phyloP scores from a whole-genome alignment of 441 rosid genomes.

The Mallotus repandus region DNA sequence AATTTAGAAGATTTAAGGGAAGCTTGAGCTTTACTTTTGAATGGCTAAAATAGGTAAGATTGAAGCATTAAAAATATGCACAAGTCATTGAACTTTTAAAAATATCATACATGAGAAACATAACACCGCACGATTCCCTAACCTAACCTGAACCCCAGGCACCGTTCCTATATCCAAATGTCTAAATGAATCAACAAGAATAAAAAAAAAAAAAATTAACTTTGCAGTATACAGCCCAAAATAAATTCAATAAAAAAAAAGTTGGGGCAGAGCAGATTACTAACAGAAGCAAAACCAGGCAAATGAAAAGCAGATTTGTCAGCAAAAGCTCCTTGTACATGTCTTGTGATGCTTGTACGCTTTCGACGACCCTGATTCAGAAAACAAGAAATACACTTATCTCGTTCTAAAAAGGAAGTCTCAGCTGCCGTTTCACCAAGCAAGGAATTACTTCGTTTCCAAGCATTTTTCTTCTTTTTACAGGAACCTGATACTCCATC shows the following conservation, averaged over 20 bases:
- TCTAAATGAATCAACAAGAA: too few relatives aligned
- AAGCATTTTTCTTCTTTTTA: slow-evolving; percentile 37
- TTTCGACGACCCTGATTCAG: slow-evolving; percentile 34
- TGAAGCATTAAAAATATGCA: not conserved
- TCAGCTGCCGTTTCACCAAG: slow-evolving; percentile 30
- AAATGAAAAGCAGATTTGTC: slow-evolving; percentile 63
- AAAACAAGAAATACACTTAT: slow-evolving; percentile 47
- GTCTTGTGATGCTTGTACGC: slow-evolving; percentile 34
- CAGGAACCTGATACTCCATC: slow-evolving; percentile 29
- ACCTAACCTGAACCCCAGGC: not conserved
- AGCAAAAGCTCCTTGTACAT: slow-evolving; percentile 42
- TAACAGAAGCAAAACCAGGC: slow-evolving; percentile 45
- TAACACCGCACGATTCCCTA: not conserved
- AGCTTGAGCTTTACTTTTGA: not conserved
- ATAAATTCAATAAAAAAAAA: not conserved
- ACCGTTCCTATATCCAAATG: not conserved
- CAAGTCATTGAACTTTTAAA: not conserved
- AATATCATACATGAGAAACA: not conserved
- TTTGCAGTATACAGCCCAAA: not conserved
- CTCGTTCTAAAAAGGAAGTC: slow-evolving; percentile 34
- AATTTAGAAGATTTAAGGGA: not conserved
- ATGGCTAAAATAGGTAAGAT: not conserved
- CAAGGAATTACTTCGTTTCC: slow-evolving; percentile 37
- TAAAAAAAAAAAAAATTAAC: not conserved
- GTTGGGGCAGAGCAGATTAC: slow-evolving; percentile 26